Evolutionary conservation across 768 basidiomycete species (phyloP).

Genomic region (Multifurca ochricompacta): DNA sequence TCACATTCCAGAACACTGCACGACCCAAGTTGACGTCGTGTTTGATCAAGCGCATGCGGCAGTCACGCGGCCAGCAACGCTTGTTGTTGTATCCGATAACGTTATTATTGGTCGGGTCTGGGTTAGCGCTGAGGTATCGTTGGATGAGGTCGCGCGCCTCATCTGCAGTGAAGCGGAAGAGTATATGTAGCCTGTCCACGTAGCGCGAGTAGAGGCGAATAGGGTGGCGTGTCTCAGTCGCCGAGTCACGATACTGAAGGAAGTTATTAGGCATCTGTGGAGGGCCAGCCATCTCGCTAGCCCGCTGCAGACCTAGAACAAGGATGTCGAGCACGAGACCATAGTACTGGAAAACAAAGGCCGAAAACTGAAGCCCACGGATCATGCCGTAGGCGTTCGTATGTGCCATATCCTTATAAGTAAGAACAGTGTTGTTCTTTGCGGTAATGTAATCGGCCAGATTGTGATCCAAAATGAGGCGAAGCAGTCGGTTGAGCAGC

Average conservation of each 20-base stretch:
- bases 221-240: constrained; percentile 95
- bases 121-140: constrained; percentile 93
- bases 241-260: constrained; percentile 91
- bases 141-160: constrained; percentile 97
- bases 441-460: constrained; percentile 98
- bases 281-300: constrained; percentile 98
- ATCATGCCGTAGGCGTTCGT: constrained; percentile 97
- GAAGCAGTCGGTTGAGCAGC: constrained; percentile 87
- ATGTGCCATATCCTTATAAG: constrained; percentile 98
- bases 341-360: constrained; percentile 99
- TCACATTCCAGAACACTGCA: constrained; percentile 99
- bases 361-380: constrained; percentile 95
- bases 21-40: constrained; percentile 98
- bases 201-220: constrained; percentile 97
- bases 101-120: constrained; percentile 98
- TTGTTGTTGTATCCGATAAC: constrained; percentile 99
- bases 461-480: constrained; percentile 97
- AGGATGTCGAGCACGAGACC: constrained; percentile 92
- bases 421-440: constrained; percentile 94
- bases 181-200: constrained; percentile 88
- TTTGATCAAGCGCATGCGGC: constrained; percentile 97
- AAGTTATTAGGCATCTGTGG: constrained; percentile 98
- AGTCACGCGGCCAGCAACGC: constrained; percentile 98
- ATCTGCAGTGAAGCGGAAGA: constrained; percentile 97
- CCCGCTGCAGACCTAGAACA: constrained; percentile 94